Conservation (phyloP, 805 yeast species). For the Alloascoidea hylecoeti region DNA sequence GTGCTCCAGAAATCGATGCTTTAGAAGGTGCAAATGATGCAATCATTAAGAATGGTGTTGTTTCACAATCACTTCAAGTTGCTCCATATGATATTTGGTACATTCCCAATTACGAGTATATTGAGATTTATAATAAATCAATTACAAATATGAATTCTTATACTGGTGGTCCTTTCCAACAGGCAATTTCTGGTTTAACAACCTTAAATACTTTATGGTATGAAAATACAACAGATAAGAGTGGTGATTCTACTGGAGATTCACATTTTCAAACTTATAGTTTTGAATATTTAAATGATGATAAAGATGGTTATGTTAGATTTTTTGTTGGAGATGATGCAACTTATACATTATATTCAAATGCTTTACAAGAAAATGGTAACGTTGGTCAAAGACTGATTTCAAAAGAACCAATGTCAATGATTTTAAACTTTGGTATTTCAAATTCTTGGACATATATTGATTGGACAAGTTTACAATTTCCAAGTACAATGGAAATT, state of each 20-base stretch:
- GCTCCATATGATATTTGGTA: slow-evolving; percentile 97
- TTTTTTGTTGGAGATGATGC: slow-evolving; percentile 83
- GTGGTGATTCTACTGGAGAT: too few species aligned
- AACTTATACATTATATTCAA: slow-evolving; percentile 58
- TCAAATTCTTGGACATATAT: slow-evolving; percentile 90
- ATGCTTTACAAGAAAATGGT: slow-evolving; percentile 81
- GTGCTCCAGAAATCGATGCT: slow-evolving; percentile 92
- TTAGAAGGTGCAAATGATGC: slow-evolving; percentile 69
- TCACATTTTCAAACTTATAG: slow-evolving; percentile 54
- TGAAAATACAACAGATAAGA: slow-evolving; percentile 19
- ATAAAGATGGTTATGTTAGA: slow-evolving; percentile 56
- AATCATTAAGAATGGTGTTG: slow-evolving; percentile 43
- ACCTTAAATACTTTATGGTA: slow-evolving; percentile 78
- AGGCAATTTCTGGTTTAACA: slow-evolving; percentile 77
- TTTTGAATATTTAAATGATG: slow-evolving; percentile 63
- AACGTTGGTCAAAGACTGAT: slow-evolving; percentile 74
- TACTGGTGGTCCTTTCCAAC: slow-evolving; percentile 89
- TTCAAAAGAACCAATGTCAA: slow-evolving; percentile 87
- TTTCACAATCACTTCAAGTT: slow-evolving; percentile 83
- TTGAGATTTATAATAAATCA: slow-evolving; percentile 56
- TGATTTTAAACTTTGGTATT: slow-evolving; percentile 76
- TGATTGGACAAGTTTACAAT: slow-evolving; percentile 69
- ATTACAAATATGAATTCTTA: slow-evolving; percentile 76
- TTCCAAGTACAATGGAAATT: slow-evolving; percentile 65
- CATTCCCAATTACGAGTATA: slow-evolving; percentile 71